Base-by-base conservation (phyloP, 345 rosid genomes). In the Anastatica hierochuntica region DNA sequence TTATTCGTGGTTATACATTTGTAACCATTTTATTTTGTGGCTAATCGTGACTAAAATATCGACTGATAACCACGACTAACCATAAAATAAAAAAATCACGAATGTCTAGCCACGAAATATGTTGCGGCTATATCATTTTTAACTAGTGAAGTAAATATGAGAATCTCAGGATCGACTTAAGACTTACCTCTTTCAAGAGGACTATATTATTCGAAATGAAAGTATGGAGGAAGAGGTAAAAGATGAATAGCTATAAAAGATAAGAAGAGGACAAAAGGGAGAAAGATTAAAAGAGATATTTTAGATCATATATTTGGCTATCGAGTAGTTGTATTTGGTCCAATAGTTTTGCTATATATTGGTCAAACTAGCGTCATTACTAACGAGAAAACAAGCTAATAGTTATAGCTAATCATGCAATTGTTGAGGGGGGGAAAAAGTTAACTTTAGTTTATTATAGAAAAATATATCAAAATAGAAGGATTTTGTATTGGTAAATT, bases 111-210 rank as follows among this genome's bases (percentile, higher is more conserved):
- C n/a, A n/a, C n/a, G n/a, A n/a, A n/a, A n/a, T n/a, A n/a, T n/a
- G n/a, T n/a, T n/a, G n/a, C n/a, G n/a, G n/a, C n/a, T n/a, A n/a
- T n/a, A n/a, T n/a, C n/a, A n/a, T n/a, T n/a, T n/a, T n/a, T n/a
- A n/a, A n/a, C n/a, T n/a, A n/a, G n/a, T n/a, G n/a, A n/a, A n/a
- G n/a, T n/a, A n/a, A n/a, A n/a, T n/a, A n/a, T n/a, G n/a, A n/a
- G n/a, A n/a, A n/a, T n/a, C n/a, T n/a, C n/a, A n/a, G n/a, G n/a
- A n/a, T n/a, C n/a, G n/a, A n/a, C n/a, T n/a, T n/a, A n/a, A n/a
- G 26, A 46, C 34, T 46, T 63, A 42, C 43, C 48, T 63, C 62
- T 38, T 30, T 46, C 62, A 56, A n/a, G n/a, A 63, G 14, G 17
- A 12, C 34, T n/a, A n/a, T 45, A 44, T 24, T 46, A 46, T 36